Evolutionary conservation across 192 early-diverging fungal genomes (phyloP), one percentile per base, ranked within the genome.

Genomic region (Coemansia sp.): DNA sequence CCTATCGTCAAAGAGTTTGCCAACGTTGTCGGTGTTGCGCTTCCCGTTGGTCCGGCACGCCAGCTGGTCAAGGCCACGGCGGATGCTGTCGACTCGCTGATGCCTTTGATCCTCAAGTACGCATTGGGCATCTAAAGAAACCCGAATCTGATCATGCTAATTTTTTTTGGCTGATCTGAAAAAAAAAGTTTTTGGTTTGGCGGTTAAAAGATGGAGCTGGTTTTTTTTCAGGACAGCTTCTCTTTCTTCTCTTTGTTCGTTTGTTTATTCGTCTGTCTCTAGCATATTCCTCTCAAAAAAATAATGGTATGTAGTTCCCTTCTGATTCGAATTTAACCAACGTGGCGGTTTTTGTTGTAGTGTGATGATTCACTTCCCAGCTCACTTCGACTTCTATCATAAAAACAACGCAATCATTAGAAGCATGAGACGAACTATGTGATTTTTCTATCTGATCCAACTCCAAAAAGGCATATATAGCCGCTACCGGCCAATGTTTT

Each of bases 281-380:
- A n/a, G n/a, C n/a, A n/a, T n/a, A n/a, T n/a, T n/a, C n/a, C n/a
- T n/a, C n/a, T n/a, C n/a, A n/a, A n/a, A n/a, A n/a, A n/a, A n/a
- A n/a, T n/a, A n/a, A n/a, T n/a, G n/a, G n/a, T n/a, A n/a, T n/a
- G n/a, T n/a, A n/a, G n/a, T n/a, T n/a, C n/a, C n/a, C n/a, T n/a
- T n/a, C n/a, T n/a, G n/a, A n/a, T n/a, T n/a, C n/a, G n/a, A n/a
- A n/a, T n/a, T n/a, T n/a, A n/a, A n/a, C n/a, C n/a, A n/a, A n/a
- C n/a, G n/a, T n/a, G n/a, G n/a, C n/a, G n/a, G n/a, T n/a, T n/a
- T n/a, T n/a, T n/a, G n/a, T n/a, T n/a, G n/a, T n/a, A n/a, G n/a
- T n/a, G n/a, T 73, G 71, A 73, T 73, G 71, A 73, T 73, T 73
- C 71, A 73, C 71, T 45, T 60, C 71, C 71, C 71, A 73, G 71